Evolutionary conservation across 768 basidiomycete genomes (phyloP).

Genomic region (Suillus sp.): DNA sequence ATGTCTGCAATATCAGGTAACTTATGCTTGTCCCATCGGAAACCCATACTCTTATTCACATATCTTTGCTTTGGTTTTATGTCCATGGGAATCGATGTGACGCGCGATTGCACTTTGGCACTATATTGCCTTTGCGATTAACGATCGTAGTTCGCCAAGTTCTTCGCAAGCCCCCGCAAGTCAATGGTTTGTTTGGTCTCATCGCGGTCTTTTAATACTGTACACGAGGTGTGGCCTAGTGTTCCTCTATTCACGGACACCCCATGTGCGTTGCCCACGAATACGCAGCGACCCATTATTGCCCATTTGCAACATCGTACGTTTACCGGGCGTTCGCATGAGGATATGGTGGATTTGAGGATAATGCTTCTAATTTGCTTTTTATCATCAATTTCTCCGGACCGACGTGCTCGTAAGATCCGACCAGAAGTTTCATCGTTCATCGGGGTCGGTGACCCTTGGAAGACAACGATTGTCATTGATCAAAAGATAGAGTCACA

Average conservation of each 20-base stretch:
- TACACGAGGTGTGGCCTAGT: background rate
- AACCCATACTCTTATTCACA: background rate
- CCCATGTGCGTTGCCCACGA: background rate
- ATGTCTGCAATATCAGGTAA: background rate
- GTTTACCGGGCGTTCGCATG: background rate
- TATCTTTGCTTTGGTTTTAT: too few species aligned
- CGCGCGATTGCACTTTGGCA: background rate
- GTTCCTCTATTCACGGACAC: slow-evolving; percentile 1
- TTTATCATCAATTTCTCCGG: background rate
- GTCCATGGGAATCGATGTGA: background rate
- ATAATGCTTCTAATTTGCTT: background rate
- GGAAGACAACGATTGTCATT: too few species aligned
- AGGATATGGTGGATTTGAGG: background rate
- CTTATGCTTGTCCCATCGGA: background rate
- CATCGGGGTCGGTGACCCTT: too few species aligned
- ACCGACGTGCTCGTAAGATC: background rate
- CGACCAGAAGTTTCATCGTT: background rate
- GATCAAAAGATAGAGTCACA: background rate
- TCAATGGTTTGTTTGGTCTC: background rate
- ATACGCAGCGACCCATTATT: background rate
- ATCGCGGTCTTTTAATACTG: slow-evolving; percentile 4
- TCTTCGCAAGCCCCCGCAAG: background rate
- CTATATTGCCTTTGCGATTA: background rate
- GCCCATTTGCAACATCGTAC: background rate
- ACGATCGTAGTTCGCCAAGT: background rate